Evolutionary conservation across 2,329 filamentous ascomycete genomes (phyloP).

Genomic region (Aspergillus sclerotialis): DNA sequence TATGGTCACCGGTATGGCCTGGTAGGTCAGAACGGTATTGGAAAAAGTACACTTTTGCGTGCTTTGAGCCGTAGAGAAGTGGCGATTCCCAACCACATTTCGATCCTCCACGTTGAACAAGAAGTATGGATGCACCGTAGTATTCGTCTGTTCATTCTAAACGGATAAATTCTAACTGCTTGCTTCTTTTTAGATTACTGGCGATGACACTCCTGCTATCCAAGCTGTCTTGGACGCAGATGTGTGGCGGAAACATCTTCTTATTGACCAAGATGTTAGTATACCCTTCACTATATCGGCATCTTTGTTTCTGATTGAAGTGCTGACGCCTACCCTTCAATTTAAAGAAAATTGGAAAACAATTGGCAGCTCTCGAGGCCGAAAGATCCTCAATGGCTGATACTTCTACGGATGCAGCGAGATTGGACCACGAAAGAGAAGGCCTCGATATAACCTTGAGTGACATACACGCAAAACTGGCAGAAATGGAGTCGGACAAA

Average conservation of each 20-base stretch:
- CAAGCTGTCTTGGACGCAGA: slow-evolving; percentile 96
- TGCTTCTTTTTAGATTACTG: slow-evolving; percentile 61
- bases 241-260: slow-evolving; percentile 93
- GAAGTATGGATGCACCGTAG: slow-evolving; percentile 59
- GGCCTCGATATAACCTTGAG: slow-evolving; percentile 83
- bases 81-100: slow-evolving; percentile 92
- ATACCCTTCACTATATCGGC: background rate
- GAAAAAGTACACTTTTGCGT: slow-evolving; percentile 88
- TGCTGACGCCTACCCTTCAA: no score
- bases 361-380: slow-evolving; percentile 68
- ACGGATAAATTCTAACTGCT: slow-evolving; percentile 10
- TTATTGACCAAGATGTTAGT: slow-evolving; percentile 76
- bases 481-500: slow-evolving; percentile 99
- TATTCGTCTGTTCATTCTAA: slow-evolving; percentile 3
- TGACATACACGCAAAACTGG: slow-evolving; percentile 83
- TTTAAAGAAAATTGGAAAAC: slow-evolving; percentile 62
- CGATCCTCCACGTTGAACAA: slow-evolving; percentile 97
- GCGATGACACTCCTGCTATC: slow-evolving; percentile 89
- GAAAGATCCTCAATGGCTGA: slow-evolving; percentile 78
- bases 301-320: slow-evolving; percentile 2
- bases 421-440: slow-evolving; percentile 79
- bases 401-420: slow-evolving; percentile 80
- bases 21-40: slow-evolving; percentile 98
- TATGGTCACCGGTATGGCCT: slow-evolving; percentile 94
- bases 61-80: slow-evolving; percentile 90